Conservation (phyloP, 345 rosid genomes). For the Chamaenerion angustifolium region DNA sequence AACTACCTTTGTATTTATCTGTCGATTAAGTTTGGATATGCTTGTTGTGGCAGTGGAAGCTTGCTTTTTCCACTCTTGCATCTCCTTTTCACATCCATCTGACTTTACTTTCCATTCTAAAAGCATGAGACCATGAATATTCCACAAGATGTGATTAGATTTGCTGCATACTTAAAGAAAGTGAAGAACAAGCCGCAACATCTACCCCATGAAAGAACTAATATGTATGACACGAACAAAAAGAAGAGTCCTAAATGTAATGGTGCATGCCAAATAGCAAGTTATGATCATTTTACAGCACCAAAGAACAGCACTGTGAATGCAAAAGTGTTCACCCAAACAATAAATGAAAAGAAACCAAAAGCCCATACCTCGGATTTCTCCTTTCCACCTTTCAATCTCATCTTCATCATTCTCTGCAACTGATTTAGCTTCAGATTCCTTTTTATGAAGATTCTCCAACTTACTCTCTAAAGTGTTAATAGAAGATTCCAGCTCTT, state of each 20-base stretch:
- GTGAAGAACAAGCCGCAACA: background rate
- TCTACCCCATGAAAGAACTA: background rate
- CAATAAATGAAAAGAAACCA: background rate
- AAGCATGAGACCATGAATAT: background rate
- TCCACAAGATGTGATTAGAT: background rate
- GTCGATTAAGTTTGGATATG: conserved; percentile 70
- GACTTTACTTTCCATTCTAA: conserved; percentile 79
- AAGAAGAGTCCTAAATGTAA: too few species aligned
- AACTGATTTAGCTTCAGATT: conserved; percentile 48
- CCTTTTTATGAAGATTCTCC: conserved; percentile 40
- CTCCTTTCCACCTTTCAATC: conserved; percentile 61
- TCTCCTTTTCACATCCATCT: conserved; percentile 80
- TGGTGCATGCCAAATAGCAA: too few species aligned
- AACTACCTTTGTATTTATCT: conserved; percentile 61
- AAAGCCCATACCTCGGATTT: conserved; percentile 47
- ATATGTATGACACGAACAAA: too few species aligned
- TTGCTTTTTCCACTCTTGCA: conserved; percentile 79
- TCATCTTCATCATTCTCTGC: conserved; percentile 47
- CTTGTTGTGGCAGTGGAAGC: conserved; percentile 68
- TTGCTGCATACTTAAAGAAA: background rate
- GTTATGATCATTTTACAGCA: too few species aligned
- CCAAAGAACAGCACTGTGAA: background rate
- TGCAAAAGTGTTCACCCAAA: background rate
- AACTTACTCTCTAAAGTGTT: conserved; percentile 51
- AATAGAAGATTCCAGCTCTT: conserved; percentile 65